phyloP scores from a whole-genome alignment of 2,329 filamentous ascomycete species.

The Cercospora sesami region DNA sequence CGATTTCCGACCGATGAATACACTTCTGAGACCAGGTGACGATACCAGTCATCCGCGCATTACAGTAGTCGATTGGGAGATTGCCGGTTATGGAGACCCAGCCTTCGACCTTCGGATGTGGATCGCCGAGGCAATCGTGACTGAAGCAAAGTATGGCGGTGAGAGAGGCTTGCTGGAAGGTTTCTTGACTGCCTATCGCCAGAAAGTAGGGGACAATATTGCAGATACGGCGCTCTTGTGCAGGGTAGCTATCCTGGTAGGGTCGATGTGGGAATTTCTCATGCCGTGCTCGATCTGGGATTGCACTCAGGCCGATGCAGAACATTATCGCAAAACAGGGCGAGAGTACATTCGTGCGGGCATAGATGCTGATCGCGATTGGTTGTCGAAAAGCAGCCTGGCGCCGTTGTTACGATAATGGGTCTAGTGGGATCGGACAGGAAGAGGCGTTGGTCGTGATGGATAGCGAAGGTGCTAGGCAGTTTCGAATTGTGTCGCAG shows the following conservation, averaged over 20 bases:
- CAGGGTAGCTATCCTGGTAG: background rate
- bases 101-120: constrained; percentile 16
- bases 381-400: background rate
- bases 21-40: background rate
- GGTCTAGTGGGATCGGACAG: background rate
- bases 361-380: background rate
- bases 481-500: background rate
- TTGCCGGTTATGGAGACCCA: constrained; percentile 6
- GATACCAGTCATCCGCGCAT: background rate
- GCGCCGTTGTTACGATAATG: background rate
- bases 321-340: background rate
- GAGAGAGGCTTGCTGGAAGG: background rate
- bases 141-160: constrained; percentile 11
- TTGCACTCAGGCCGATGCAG: background rate
- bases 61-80: constrained; percentile 18
- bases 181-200: background rate
- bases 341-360: background rate
- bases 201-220: background rate
- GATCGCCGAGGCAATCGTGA: constrained; percentile 13
- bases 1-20: constrained; percentile 2
- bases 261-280: background rate
- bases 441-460: background rate
- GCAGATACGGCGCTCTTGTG: background rate
- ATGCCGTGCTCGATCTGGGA: background rate
- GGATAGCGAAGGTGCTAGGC: background rate